Evolutionary conservation across 2,329 filamentous ascomycete genomes (phyloP).

Genomic region (Fusarium protoensiforme): DNA sequence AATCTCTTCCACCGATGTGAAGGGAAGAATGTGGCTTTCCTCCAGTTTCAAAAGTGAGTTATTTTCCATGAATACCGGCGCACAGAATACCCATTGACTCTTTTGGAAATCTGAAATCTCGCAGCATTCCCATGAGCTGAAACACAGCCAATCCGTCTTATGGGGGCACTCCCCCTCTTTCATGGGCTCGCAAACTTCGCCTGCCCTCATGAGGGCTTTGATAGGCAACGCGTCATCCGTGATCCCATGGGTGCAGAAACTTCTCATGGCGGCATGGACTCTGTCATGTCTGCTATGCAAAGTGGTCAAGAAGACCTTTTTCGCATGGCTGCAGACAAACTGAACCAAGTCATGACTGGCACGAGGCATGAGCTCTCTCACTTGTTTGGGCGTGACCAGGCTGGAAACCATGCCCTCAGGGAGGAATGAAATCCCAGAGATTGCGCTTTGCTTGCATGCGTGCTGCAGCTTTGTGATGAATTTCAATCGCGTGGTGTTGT

Average conservation of each 20-base stretch:
- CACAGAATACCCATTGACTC: slow-evolving; percentile 7
- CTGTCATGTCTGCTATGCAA: neutral
- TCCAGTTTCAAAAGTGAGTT: neutral
- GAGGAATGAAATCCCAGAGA: neutral
- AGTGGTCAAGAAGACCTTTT: slow-evolving; percentile 1
- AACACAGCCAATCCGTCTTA: neutral
- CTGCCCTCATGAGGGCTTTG: neutral
- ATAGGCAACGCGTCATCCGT: slow-evolving; percentile 8
- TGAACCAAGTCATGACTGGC: neutral
- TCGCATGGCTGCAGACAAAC: neutral
- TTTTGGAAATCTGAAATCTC: neutral
- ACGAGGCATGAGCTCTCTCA: neutral
- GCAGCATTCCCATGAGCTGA: slow-evolving; percentile 1
- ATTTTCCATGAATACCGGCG: neutral
- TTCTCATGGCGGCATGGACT: neutral
- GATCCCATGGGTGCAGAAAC: neutral
- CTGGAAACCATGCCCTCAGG: neutral
- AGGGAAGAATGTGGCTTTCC: neutral
- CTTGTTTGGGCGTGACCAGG: neutral
- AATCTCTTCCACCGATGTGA: neutral
- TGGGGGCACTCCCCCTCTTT: neutral
- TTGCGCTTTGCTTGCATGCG: neutral
- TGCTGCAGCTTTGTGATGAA: neutral
- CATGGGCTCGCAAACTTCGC: neutral
- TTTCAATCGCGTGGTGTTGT: neutral